phyloP scores from a whole-genome alignment of 768 basidiomycete genomes.

The Xerocomellus dryophilus region DNA sequence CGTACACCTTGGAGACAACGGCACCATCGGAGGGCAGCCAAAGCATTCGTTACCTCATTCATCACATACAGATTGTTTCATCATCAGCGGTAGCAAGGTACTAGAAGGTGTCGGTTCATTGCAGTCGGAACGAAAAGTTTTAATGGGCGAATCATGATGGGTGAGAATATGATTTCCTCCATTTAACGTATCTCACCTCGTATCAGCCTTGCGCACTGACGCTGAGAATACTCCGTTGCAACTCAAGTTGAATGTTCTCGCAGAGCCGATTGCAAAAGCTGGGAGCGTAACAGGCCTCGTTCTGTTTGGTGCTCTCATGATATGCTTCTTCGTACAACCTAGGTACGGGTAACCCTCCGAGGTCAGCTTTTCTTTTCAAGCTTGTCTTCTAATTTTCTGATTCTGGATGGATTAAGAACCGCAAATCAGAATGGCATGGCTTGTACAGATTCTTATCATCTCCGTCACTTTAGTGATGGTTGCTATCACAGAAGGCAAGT shows the following conservation, averaged over 20 bases:
- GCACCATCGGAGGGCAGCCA: constrained; percentile 25
- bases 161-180: constrained; percentile 37
- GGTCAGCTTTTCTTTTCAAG: constrained; percentile 26
- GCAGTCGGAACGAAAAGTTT: constrained; percentile 91
- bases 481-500: constrained; percentile 74
- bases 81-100: constrained; percentile 90
- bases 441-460: constrained; percentile 88
- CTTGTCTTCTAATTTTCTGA: constrained; percentile 4
- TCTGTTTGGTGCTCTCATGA: too few relatives aligned
- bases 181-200: not conserved
- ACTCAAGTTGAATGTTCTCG: constrained; percentile 85
- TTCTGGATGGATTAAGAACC: constrained; percentile 40
- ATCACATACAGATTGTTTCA: constrained; percentile 83
- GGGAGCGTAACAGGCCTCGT: constrained; percentile 38
- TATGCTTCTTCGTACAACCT: too few relatives aligned
- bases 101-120: constrained; percentile 92
- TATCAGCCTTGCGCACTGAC: constrained; percentile 71
- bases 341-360: too few relatives aligned
- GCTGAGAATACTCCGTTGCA: constrained; percentile 91
- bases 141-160: constrained; percentile 97
- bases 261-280: too few relatives aligned
- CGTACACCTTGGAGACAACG: not conserved
- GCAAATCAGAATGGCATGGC: constrained; percentile 81
- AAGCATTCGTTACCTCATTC: constrained; percentile 8
- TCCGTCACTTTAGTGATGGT: constrained; percentile 86